Conservation (phyloP, 176 grass and related monocot species). For the Poa annua region DNA sequence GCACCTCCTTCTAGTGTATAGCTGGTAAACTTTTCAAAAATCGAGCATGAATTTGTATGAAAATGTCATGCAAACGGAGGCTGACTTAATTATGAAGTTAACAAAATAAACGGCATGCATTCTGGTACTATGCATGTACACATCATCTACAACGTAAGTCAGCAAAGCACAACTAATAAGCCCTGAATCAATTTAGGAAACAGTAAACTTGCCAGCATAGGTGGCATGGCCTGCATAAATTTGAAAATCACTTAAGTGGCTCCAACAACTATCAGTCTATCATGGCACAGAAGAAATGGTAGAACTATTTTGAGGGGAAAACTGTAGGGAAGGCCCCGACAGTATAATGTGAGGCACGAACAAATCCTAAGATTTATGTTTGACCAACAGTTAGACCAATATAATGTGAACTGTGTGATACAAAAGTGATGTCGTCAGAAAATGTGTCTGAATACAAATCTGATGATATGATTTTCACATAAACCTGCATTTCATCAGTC, state of each 20-base stretch:
- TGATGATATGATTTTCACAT: slow-evolving; percentile 4
- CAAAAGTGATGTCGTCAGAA: not conserved
- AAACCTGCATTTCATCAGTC: not conserved
- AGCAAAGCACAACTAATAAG: not conserved
- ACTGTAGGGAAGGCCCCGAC: not conserved
- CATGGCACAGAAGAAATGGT: slow-evolving; percentile 7
- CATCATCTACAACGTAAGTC: slow-evolving; percentile 9
- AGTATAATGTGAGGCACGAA: not conserved
- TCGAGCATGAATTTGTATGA: not conserved
- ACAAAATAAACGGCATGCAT: not conserved
- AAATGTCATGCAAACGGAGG: slow-evolving; percentile 8
- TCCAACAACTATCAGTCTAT: not conserved
- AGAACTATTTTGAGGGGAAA: not conserved
- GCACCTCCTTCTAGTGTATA: not conserved
- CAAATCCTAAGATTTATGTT: slow-evolving; percentile 14
- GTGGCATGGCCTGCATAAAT: slow-evolving; percentile 10
- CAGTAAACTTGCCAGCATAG: not conserved
- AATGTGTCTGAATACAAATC: slow-evolving; percentile 5
- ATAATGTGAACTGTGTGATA: not conserved
- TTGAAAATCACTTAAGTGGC: not conserved
- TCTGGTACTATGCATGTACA: not conserved
- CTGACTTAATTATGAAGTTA: not conserved
- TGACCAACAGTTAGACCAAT: not conserved
- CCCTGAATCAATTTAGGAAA: slow-evolving; percentile 1
- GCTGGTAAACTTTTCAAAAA: slow-evolving; percentile 15